phyloP scores from a whole-genome alignment of 176 grass and related monocot species.

The Paspalum vaginatum region DNA sequence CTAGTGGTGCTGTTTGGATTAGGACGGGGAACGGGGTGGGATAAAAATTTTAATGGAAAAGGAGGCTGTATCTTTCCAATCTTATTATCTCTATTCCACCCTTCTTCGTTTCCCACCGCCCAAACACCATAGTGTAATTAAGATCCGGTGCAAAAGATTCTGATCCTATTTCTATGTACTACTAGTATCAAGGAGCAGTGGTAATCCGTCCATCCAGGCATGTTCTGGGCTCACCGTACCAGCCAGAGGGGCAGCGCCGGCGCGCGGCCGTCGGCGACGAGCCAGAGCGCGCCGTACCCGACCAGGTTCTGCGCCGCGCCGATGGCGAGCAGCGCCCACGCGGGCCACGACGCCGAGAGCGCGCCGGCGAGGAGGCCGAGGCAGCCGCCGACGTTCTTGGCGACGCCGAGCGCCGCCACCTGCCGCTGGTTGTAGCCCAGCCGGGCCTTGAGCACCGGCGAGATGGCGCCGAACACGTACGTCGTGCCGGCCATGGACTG shows the following conservation, averaged over 20 bases:
- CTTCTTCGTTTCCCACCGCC: too few relatives aligned
- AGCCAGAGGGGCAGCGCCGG: slow-evolving; percentile 59
- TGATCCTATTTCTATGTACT: too few relatives aligned
- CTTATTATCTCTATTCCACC: too few relatives aligned
- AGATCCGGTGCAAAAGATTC: too few relatives aligned
- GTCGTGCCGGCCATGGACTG: slow-evolving; percentile 80
- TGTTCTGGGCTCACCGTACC: slow-evolving; percentile 41
- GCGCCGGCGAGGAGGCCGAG: slow-evolving; percentile 72
- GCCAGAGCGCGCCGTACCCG: slow-evolving; percentile 83
- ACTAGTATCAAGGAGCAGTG: too few relatives aligned
- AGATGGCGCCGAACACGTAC: slow-evolving; percentile 78
- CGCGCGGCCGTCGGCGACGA: slow-evolving; percentile 55
- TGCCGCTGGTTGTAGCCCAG: slow-evolving; percentile 84
- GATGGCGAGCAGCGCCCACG: slow-evolving; percentile 63
- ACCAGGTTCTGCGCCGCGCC: slow-evolving; percentile 65
- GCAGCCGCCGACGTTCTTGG: slow-evolving; percentile 75
- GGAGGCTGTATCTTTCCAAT: too few relatives aligned
- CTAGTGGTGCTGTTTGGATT: too few relatives aligned
- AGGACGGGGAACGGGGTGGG: too few relatives aligned
- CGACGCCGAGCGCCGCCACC: slow-evolving; percentile 68
- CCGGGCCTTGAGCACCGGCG: slow-evolving; percentile 62
- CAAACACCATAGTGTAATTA: too few relatives aligned
- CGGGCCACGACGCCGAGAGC: slow-evolving; percentile 58
- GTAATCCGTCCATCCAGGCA: too few relatives aligned
- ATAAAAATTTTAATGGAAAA: too few relatives aligned